Percentiles rank a stretch among this genome's conserved stretches.
phyloP scores from a whole-genome alignment of 208 protist genomes.

The Crithidia fasciculata region DNA sequence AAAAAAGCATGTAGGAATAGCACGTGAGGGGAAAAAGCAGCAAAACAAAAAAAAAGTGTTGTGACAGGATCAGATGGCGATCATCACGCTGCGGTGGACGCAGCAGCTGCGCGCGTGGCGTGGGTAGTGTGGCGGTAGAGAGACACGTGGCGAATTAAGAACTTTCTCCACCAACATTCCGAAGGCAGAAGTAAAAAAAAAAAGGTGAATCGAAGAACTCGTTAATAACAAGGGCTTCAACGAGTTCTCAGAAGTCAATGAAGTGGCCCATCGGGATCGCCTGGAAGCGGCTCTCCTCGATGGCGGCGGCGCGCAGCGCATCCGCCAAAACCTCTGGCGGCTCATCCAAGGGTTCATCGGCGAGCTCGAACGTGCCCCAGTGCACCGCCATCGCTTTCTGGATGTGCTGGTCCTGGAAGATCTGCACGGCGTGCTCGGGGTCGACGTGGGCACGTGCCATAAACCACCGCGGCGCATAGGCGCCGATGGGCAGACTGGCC shows the following conservation, averaged over 20 bases:
- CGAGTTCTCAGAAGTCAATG: constrained; percentile 39
- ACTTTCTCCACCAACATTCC: too few relatives aligned
- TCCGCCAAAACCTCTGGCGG: constrained; percentile 51
- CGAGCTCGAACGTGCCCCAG: constrained; percentile 88
- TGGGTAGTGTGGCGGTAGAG: too few relatives aligned
- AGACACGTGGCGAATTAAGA: too few relatives aligned
- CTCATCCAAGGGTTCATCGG: constrained; percentile 77
- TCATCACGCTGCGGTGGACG: too few relatives aligned
- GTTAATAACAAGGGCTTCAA: too few relatives aligned
- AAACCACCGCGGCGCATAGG: constrained; percentile 79
- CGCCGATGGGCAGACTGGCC: constrained; percentile 83
- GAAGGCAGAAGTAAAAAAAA: background rate
- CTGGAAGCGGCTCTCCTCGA: constrained; percentile 34
- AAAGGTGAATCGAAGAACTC: background rate
- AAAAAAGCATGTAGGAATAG: constrained; percentile 3
- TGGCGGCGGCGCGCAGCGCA: constrained; percentile 24
- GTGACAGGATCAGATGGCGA: too few relatives aligned
- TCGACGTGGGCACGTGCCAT: constrained; percentile 67
- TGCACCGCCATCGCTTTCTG: constrained; percentile 71
- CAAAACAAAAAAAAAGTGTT: too few relatives aligned
- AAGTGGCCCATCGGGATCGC: constrained; percentile 46
- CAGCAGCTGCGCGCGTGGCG: too few relatives aligned
- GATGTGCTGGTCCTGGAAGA: constrained; percentile 63
- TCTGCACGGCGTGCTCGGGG: constrained; percentile 73
- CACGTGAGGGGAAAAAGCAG: background rate